Evolutionary conservation across 176 grass and related monocot genomes (phyloP), one percentile per base, ranked within the genome.

Genomic region (Pharus latifolius): DNA sequence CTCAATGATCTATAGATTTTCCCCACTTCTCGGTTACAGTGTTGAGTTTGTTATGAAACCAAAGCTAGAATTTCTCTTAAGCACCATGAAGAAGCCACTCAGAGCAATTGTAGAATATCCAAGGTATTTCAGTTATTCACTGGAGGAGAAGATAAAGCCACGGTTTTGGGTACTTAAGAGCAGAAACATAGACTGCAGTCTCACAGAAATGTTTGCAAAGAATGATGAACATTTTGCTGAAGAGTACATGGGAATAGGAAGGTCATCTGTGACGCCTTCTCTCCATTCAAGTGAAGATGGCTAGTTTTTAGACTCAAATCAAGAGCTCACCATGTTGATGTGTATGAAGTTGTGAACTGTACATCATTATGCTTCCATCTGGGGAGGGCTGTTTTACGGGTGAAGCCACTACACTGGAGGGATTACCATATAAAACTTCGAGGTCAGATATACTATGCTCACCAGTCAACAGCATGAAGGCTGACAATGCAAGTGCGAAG

Each of bases 1-100:
- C 78, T 96, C 88, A 64, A 96, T 96, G 85, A 82, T 96, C 13
- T 81, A 70, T 51, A 91, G 85, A 74, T 96, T 96, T 57, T 96
- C 88, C 69, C 92, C 88, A 45, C 53, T 96, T 72, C 55, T 96
- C 17, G 92, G 88, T 31, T 92, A 92, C 69, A 92, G 88, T 65
- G 78, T 79, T 15, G 73, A 92, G 31, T 37, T 60, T 76, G 88
- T 96, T 48, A 49, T 96, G 72, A 80, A 89, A 75, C 92, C 92
- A 35, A 96, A 96, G 77, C 73, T 96, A 51, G 64, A 92, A 4
- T 96, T 92, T 74, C 85, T 96, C 18, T 69, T 92, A 30, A 56
- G 41, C 16, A 96, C 54, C 15, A 96, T 96, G 88, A 76, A 57
- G 58, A 96, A 80, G 22, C 88, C 92, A 35, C 61, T 89, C 27